Evolutionary conservation across 2,329 filamentous ascomycete genomes (phyloP).

Genomic region (Beauveria caledonica): DNA sequence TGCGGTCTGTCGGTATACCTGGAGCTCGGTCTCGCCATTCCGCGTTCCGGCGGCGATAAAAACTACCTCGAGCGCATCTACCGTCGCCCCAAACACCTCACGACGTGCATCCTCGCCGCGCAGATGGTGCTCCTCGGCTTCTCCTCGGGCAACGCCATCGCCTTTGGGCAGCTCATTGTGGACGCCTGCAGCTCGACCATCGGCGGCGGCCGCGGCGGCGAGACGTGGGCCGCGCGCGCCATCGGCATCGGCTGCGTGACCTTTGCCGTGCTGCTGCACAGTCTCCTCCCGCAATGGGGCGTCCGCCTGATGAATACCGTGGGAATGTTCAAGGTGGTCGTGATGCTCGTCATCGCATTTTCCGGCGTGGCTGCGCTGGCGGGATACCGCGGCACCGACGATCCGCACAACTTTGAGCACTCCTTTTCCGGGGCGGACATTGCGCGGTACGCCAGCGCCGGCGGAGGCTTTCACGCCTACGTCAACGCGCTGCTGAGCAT

Average conservation of each 20-base stretch:
- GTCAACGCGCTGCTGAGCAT: constrained; percentile 50
- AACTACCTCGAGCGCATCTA: constrained; percentile 60
- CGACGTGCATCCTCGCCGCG: constrained; percentile 50
- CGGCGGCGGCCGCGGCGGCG: constrained; percentile 30
- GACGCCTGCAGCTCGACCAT: constrained; percentile 40
- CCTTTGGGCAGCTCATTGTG: constrained; percentile 51
- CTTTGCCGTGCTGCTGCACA: constrained; percentile 46
- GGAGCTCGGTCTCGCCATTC: constrained; percentile 55
- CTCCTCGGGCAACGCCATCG: constrained; percentile 49
- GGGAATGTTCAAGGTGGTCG: constrained; percentile 51
- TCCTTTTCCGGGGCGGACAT: constrained; percentile 40
- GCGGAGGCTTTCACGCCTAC: constrained; percentile 44
- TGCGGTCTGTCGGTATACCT: constrained; percentile 53
- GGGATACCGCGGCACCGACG: constrained; percentile 37
- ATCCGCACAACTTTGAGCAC: constrained; percentile 50
- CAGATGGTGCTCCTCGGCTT: constrained; percentile 56
- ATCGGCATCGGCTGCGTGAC: constrained; percentile 47
- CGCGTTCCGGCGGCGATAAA: constrained; percentile 56
- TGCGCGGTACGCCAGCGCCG: constrained; percentile 35
- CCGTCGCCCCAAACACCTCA: constrained; percentile 47
- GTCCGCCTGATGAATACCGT: constrained; percentile 51
- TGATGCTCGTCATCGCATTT: constrained; percentile 53
- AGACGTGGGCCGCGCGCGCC: constrained; percentile 49
- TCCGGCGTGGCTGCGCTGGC: constrained; percentile 50
- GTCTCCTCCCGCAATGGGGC: constrained; percentile 47